These are phyloP conservation scores for Poa annua DNA, from an alignment of 176 grass and related monocot genomes.

Conservation along the genomic window DNA sequence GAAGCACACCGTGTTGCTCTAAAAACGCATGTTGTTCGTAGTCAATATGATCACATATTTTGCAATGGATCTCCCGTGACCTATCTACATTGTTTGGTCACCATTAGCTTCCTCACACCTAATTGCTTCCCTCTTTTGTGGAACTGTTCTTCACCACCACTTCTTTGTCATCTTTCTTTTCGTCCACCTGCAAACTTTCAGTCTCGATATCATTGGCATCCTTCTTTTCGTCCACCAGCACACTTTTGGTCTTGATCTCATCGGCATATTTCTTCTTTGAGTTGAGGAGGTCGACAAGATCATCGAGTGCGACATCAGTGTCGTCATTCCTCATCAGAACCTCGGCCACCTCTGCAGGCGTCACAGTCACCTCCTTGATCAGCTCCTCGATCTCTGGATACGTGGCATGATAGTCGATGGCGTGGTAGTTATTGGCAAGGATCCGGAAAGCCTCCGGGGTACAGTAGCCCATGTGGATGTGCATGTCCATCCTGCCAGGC, in stretches of 20 bases:
- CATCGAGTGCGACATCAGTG: slow-evolving; percentile 36
- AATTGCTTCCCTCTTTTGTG: background rate
- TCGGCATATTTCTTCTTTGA: slow-evolving; percentile 49
- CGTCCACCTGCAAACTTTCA: background rate
- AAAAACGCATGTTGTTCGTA: background rate
- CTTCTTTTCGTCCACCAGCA: slow-evolving; percentile 22
- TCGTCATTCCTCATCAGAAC: slow-evolving; percentile 71
- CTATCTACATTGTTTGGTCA: background rate
- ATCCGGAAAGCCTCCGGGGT: slow-evolving; percentile 56
- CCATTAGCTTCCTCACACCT: background rate
- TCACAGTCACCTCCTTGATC: slow-evolving; percentile 48
- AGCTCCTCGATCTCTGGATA: slow-evolving; percentile 54
- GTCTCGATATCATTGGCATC: background rate
- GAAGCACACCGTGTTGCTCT: background rate
- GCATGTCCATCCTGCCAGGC: slow-evolving; percentile 88
- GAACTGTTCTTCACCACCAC: slow-evolving; percentile 11
- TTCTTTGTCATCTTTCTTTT: slow-evolving; percentile 28
- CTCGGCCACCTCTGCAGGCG: slow-evolving; percentile 77
- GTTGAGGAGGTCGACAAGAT: slow-evolving; percentile 51
- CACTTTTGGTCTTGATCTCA: slow-evolving; percentile 1
- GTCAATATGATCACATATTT: background rate
- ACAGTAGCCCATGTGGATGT: slow-evolving; percentile 89
- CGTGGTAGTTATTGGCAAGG: slow-evolving; percentile 73
- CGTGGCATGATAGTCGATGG: slow-evolving; percentile 47
- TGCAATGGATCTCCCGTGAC: background rate